These are phyloP conservation scores for Salix arbutifolia DNA, from an alignment of 345 rosid species.

Conservation along the genomic window DNA sequence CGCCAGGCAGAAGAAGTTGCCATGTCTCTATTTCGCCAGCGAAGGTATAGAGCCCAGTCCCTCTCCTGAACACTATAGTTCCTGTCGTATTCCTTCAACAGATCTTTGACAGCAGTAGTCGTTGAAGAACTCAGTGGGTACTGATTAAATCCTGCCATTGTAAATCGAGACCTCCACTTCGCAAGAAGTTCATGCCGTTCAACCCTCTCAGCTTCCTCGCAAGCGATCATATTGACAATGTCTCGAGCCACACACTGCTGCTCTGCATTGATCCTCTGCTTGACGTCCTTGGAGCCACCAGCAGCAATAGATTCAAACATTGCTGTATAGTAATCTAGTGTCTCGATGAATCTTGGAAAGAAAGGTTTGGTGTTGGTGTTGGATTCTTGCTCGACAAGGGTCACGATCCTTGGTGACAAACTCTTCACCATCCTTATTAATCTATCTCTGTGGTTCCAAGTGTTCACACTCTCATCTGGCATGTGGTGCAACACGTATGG, in stretches of 20 bases:
- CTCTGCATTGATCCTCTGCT: slow-evolving; percentile 67
- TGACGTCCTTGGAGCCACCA: slow-evolving; percentile 51
- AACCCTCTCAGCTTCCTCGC: slow-evolving; percentile 72
- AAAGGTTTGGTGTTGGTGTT: slow-evolving; percentile 79
- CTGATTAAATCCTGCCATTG: slow-evolving; percentile 64
- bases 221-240: slow-evolving; percentile 83
- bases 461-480: slow-evolving; percentile 96
- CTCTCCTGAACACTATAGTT: slow-evolving; percentile 48
- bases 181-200: slow-evolving; percentile 75
- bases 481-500: slow-evolving; percentile 90
- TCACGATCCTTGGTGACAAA: slow-evolving; percentile 68
- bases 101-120: slow-evolving; percentile 33
- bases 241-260: slow-evolving; percentile 85
- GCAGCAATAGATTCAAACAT: slow-evolving; percentile 80
- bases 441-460: slow-evolving; percentile 69
- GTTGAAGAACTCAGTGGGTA: slow-evolving; percentile 38
- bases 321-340: slow-evolving; percentile 65
- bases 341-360: slow-evolving; percentile 53
- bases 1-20: slow-evolving; percentile 70
- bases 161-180: slow-evolving; percentile 63
- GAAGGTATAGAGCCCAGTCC: slow-evolving; percentile 56
- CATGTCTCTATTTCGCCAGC: slow-evolving; percentile 69
- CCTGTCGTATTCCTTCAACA: slow-evolving; percentile 43
- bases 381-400: slow-evolving; percentile 77
- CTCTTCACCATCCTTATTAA: slow-evolving; percentile 76